Evolutionary conservation across 2,329 filamentous ascomycete species (phyloP), one percentile per base, ranked within the genome.

Genomic region (Microdochium paspali): DNA sequence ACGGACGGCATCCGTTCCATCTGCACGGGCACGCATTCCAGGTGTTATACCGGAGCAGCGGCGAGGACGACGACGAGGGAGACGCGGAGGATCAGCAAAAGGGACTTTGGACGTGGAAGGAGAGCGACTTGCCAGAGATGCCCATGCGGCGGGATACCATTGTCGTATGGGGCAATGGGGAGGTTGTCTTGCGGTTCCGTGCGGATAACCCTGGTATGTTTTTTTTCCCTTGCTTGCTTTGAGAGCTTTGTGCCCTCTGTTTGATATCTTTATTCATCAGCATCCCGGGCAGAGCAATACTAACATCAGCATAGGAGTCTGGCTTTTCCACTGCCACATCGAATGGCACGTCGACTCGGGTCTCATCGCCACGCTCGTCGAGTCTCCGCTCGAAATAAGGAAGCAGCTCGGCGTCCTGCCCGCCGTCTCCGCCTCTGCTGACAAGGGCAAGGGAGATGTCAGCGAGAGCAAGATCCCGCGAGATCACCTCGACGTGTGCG

Each of bases 271-370:
- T 13, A 28, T 28, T 13, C 13, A 7, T 28, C 7, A 28, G 26
- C 13, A 28, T n/a, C 26, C 13, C 13, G 26, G 26, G 18, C 15
- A 15, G 30, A 4, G 3, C 23, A n/a, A n/a, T 44, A 7, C 43
- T 47, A 42, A 48, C 28, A 44, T 12, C 35, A 21, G 44, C 25
- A 25, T 31, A 70, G 70, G 78, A 31, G 69, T 85, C 21, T 86
- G 82, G 82, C 63, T 85, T 3, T 86, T 90, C 67, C 86, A 90
- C 65, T 90, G 86, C 64, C 87, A 91, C 61, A 84, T 90, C 46
- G 84, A 87, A 59, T 91, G 84, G 84, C 85, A 89, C 59, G 70
- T 87, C 49, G 67, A 74, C 1, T 80, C 79, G 3, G 85, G 85
- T n/a, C 70, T 88, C 2, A 69, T 80, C 3, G 76, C 80, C 23